Conservation (phyloP, 805 yeast species). For the Saccharomycopsis sp. region DNA sequence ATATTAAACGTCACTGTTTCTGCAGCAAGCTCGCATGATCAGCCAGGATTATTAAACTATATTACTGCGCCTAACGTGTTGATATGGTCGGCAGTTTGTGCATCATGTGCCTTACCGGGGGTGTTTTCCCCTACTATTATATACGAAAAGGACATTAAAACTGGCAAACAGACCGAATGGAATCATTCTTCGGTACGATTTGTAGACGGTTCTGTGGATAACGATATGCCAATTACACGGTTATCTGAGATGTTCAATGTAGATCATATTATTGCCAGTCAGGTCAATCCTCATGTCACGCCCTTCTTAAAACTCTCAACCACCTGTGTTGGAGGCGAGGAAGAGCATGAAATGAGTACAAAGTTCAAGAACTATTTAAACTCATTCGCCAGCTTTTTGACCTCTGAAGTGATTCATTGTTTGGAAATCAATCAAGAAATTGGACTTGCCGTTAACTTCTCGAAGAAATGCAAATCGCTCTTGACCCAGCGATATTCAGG, state of each 20-base stretch:
- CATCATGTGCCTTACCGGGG: constrained; percentile 91
- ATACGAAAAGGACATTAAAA: constrained; percentile 71
- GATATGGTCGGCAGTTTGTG: constrained; percentile 86
- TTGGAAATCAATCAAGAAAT: constrained; percentile 67
- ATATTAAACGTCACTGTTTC: constrained; percentile 93
- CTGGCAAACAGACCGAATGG: constrained; percentile 78
- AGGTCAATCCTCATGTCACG: constrained; percentile 93
- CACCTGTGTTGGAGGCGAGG: constrained; percentile 62
- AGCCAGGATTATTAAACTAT: constrained; percentile 75
- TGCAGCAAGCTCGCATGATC: constrained; percentile 85
- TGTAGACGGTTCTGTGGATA: constrained; percentile 95
- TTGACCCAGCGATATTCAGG: constrained; percentile 87
- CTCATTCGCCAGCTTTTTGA: constrained; percentile 48
- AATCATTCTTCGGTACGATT: constrained; percentile 67
- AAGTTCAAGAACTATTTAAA: constrained; percentile 46
- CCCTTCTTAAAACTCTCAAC: constrained; percentile 72
- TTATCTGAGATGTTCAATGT: constrained; percentile 95
- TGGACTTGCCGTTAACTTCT: constrained; percentile 66
- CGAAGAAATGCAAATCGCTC: constrained; percentile 68
- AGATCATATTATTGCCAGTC: constrained; percentile 95
- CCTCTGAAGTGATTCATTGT: constrained; percentile 73
- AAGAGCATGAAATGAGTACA: constrained; percentile 54
- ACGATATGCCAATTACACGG: constrained; percentile 85
- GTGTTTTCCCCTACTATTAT: constrained; percentile 81
- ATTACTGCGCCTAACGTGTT: constrained; percentile 76